A percentile compares a stretch with the other conserved stretches of the same genome.
phyloP scores from a whole-genome alignment of 148 eudicot species.

The Vaccinium darrowii region DNA sequence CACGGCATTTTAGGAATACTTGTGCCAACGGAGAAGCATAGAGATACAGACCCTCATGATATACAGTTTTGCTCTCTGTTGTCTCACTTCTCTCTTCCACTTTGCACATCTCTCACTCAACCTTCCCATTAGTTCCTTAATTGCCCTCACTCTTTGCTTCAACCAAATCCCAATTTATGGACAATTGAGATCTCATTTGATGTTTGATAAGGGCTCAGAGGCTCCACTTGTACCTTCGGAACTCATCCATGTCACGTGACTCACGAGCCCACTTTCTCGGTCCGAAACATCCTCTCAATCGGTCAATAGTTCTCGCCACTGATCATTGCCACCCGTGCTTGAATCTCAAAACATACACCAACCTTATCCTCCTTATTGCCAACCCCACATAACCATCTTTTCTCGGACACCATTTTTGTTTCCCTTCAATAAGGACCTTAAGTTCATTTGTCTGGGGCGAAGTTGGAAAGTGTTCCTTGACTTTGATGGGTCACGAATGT shows the following conservation, averaged over 20 bases:
- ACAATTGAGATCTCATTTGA: background rate
- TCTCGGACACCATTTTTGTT: conserved; percentile 6
- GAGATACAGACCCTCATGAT: conserved; percentile 54
- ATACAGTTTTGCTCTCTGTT: conserved; percentile 44
- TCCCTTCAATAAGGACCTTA: background rate
- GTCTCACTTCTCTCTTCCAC: conserved; percentile 48
- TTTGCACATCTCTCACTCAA: conserved; percentile 37
- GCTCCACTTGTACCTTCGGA: conserved; percentile 14
- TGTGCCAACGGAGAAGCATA: conserved; percentile 46
- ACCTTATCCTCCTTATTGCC: conserved; percentile 13
- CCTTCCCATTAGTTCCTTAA: conserved; percentile 15
- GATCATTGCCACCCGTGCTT: background rate
- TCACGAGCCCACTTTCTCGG: background rate
- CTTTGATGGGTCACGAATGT: background rate
- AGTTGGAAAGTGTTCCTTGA: background rate
- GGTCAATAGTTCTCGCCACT: background rate
- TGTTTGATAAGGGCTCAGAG: background rate
- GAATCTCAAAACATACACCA: conserved; percentile 4
- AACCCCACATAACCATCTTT: conserved; percentile 18
- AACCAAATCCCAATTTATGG: conserved; percentile 7
- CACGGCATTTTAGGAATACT: conserved; percentile 15
- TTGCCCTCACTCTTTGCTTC: background rate
- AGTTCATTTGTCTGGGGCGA: background rate
- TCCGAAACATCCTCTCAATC: background rate
- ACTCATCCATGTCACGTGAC: conserved; percentile 9